Evolutionary conservation across 495 filamentous ascomycete species (phyloP), one percentile per base, ranked within the genome.

Genomic region (Friedmanniomyces simplex): DNA sequence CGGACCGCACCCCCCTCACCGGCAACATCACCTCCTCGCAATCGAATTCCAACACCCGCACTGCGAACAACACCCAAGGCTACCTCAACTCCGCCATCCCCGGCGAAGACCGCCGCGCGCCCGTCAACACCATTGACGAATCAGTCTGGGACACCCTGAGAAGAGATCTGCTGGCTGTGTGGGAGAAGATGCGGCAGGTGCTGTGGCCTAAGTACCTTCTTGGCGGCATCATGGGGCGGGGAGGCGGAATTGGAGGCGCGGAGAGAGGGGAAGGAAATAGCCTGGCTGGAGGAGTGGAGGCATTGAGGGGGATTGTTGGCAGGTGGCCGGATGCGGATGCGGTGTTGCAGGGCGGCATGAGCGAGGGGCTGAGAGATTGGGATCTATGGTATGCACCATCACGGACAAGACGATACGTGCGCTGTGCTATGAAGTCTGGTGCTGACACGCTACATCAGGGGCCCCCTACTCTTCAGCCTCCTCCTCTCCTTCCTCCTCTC

Each of bases 101-200:
- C 45, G 93, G 93, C 56, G 90, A 96, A 64, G 94, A 99, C 75
- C 88, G 93, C n/a, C 83, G 86, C 52, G 90, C 94, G 41, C 82
- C 89, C 13, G 82, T 81, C 55, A 94, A 93, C 73, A 99, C 93
- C 45, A 94, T 99, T 70, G 94, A 97, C 72, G 93, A 99, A 72
- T 87, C 79, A 10, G 93, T 97, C 48, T 97, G 91, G 93, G 85
- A 90, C 28, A 99, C 93, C 13, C 74, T 99, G 55, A 86, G 85
- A 42, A 84, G 93, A 54, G 93, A 99, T 70, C 74, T 97, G 65
- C 69, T 90, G 18, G 93, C 90, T 41, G 88, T 97, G 25, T 97
- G 93, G 89, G 84, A 86, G 72, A 96, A 96, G 78, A 89, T 97
- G 88, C 83, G 85, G 71, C 91, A 94, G 73, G 93, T 98, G n/a